phyloP scores from a whole-genome alignment of 352 stramenopile genomes.

The Globisporangium canariense region DNA sequence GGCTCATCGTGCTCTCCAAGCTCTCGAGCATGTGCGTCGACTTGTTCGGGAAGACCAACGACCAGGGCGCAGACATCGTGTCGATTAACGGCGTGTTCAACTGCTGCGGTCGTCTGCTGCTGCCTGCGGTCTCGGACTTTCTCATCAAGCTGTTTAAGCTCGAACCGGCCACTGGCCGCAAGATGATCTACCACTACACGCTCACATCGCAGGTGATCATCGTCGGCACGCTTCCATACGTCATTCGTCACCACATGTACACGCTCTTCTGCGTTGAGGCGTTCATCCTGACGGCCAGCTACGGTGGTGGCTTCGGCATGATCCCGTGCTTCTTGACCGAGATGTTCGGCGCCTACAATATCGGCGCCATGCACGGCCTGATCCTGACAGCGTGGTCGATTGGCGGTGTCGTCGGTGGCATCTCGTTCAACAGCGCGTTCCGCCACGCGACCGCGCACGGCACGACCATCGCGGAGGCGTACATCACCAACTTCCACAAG shows the following conservation, averaged over 20 bases:
- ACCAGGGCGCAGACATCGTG: conserved; percentile 41
- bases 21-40: conserved; percentile 51
- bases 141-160: conserved; percentile 38
- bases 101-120: conserved; percentile 43
- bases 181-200: conserved; percentile 61
- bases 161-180: conserved; percentile 50
- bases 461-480: conserved; percentile 42
- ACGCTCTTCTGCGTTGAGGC: conserved; percentile 47
- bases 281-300: conserved; percentile 68
- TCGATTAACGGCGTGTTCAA: conserved; percentile 65
- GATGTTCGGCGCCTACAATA: conserved; percentile 84
- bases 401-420: conserved; percentile 63
- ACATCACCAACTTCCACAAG: conserved; percentile 60
- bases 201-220: conserved; percentile 58
- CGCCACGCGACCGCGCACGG: conserved; percentile 30
- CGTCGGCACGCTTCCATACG: conserved; percentile 50
- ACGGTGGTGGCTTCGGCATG: conserved; percentile 70
- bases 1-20: conserved; percentile 61
- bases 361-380: conserved; percentile 71
- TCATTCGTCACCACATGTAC: conserved; percentile 60
- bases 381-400: conserved; percentile 79
- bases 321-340: conserved; percentile 76
- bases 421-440: conserved; percentile 68
- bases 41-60: conserved; percentile 43
- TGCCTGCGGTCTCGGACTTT: conserved; percentile 44